A percentile compares a stretch with the other conserved stretches of the same genome.
phyloP scores from a whole-genome alignment of 1,284 basidiomycete genomes.

The Ganoderma sp. region DNA sequence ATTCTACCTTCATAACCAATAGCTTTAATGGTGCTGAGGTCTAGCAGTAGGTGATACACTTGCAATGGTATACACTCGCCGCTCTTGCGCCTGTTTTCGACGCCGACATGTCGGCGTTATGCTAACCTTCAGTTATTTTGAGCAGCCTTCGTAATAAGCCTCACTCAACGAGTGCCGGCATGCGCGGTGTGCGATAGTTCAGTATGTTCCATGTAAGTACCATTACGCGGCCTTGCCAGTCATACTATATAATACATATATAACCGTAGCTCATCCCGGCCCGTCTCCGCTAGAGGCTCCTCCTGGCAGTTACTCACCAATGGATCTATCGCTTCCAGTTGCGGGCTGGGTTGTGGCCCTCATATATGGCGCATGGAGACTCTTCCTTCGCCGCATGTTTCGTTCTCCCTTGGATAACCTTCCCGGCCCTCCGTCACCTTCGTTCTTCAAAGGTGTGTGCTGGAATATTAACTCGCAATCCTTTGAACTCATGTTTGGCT shows the following conservation, averaged over 20 bases:
- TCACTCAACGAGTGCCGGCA: slow-evolving; percentile 1
- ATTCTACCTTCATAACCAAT: too few species aligned
- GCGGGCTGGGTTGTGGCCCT: neutral
- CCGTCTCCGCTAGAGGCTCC: neutral
- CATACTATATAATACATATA: neutral
- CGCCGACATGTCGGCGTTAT: neutral
- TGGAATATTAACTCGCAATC: neutral
- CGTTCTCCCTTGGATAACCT: neutral
- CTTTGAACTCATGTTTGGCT: neutral
- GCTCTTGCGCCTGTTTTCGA: neutral
- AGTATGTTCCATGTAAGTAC: neutral
- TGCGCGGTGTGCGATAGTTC: neutral
- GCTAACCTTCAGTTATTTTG: neutral
- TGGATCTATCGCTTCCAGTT: neutral
- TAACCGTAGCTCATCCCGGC: neutral
- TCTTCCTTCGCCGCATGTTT: neutral
- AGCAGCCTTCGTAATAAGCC: neutral
- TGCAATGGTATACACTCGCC: neutral
- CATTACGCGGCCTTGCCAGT: neutral
- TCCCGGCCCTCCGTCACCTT: neutral
- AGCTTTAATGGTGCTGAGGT: too few species aligned
- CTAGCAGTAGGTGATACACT: too few species aligned
- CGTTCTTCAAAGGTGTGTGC: neutral
- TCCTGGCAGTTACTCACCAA: neutral
- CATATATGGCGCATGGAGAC: neutral